Evolutionary conservation across 2,329 filamentous ascomycete species (phyloP), one percentile per base, ranked within the genome.

Genomic region (Helicocarpus griseus): DNA sequence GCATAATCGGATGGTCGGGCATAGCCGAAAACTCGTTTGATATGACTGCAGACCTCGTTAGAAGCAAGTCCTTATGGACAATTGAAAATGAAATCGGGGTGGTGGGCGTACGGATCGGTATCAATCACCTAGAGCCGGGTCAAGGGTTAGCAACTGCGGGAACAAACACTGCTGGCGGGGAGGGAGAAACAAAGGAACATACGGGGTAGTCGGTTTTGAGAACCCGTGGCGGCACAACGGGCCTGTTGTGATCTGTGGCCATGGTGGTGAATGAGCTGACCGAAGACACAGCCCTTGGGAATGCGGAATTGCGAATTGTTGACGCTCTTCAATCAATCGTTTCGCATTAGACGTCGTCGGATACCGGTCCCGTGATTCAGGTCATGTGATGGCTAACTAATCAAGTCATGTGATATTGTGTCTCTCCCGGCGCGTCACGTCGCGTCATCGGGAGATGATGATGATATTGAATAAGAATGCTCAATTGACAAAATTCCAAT

Each of bases 21-120:
- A 79, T 98, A 98, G 65, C 82, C 73, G 57, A 96, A 70, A 17
- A 97, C 93, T 67, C 93, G 85, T 72, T 83, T 88, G 72, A 97
- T 86, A 73, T 98, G 93, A 64, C 89, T 95, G 21, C 28, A 26
- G 29, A 13, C 13, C 22, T 33, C 31, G 61, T 75, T 54, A 67
- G 61, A 56, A 39, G 21, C 40, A 36, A n/a, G 22, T 40, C 31
- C 11, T 48, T 26, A 22, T 48, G 19, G 33, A 31, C 9, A 31
- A 47, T 22, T 39, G 29, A 28, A 40, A 19, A 44, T 40, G 33
- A 26, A 9, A 49, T 59, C 52, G 60, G 53, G 52, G 56, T 72
- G 17, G 19, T 72, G 17, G 19, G 17, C 85, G 68, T 90, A 96
- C 90, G 93, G 93, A 73, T 98, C 93, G 76, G 88, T 94, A 77